These are phyloP conservation scores for Catharanthus roseus DNA, from an alignment of 257 asterid genomes.

Conservation along the genomic window DNA sequence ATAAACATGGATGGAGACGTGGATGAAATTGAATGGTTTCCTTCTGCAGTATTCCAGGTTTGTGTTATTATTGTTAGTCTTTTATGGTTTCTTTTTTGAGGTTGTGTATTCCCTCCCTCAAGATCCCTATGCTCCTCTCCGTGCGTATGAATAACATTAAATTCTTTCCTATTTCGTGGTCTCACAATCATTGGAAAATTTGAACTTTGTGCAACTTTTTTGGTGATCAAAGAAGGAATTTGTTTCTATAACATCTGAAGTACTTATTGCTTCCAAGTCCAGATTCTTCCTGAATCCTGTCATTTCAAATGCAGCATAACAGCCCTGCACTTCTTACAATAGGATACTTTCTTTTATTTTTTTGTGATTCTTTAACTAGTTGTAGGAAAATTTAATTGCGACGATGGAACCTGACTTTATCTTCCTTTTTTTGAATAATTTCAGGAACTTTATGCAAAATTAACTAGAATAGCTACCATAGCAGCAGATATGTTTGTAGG, in stretches of 20 bases:
- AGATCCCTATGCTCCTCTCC: not conserved
- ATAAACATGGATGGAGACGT: constrained; percentile 74
- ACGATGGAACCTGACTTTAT: constrained; percentile 8
- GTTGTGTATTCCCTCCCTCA: not conserved
- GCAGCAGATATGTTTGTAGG: constrained; percentile 97
- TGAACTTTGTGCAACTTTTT: not conserved
- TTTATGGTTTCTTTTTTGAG: not conserved
- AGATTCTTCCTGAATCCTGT: not conserved
- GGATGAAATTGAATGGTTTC: constrained; percentile 88
- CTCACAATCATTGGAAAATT: not conserved
- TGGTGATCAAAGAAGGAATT: not conserved
- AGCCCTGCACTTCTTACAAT: not conserved
- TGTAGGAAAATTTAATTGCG: not conserved
- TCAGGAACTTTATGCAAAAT: constrained; percentile 87
- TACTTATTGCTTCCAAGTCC: not conserved
- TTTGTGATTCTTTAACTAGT: not conserved
- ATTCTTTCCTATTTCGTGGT: not conserved
- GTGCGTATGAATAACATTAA: not conserved
- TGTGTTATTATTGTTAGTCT: constrained; percentile 8
- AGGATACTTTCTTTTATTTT: not conserved
- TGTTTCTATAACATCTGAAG: not conserved
- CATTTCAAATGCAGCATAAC: not conserved
- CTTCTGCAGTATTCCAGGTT: constrained; percentile 96
- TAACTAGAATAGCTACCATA: constrained; percentile 79
- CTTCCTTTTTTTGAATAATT: constrained; percentile 14